Base-by-base conservation (phyloP, 495 filamentous ascomycete genomes). In the Talaromyces liani region DNA sequence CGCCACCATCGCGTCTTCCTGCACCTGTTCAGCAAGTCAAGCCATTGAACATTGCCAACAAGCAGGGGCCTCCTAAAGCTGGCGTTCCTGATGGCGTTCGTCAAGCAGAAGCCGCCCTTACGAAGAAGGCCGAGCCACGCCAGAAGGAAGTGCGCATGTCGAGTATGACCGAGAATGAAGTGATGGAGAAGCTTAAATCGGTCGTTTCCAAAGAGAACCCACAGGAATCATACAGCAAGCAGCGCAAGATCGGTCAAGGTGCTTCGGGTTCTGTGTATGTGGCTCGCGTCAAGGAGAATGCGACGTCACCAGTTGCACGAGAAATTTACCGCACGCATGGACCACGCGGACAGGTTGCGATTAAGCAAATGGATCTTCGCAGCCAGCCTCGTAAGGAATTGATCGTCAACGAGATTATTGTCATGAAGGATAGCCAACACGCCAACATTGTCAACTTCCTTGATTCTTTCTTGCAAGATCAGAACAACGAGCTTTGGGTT, bases 401-500 rank as follows among this genome's bases (percentile, higher is more conserved):
- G 69, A 98, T 98, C 71, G 94, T 98, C 45, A 98, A 98, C 72
- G 94, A 98, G 69, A 98, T 98, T 69, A 91, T 98, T 76, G 94
- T 98, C 60, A 98, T 98, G 94, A 97, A 97, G 79, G 95, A 98
- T 76, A 96, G 90, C 79, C 90, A 92, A 71, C 93, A 98, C 73
- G 85, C 90, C 24, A 98, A 98, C 74, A 98, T 98, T 77, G 94
- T 98, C 78, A 98, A 98, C 76, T 98, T 96, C 79, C 80, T 98
- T 29, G 94, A 98, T 71, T 93, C 94, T 0, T 98, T 97, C 82
- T 79, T 98, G 69, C 89, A 93, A 67, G 94, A 96, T 68, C 90
- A 91, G 69, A 91, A 89, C 73, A 85, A 88, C 64, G 95, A 98
- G 72, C 83, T 98, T 29, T 98, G 94, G 94, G 92, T 98, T 22